Base-by-base conservation (phyloP, 169 alveolate species). In the Plasmodium cynomolgi region DNA sequence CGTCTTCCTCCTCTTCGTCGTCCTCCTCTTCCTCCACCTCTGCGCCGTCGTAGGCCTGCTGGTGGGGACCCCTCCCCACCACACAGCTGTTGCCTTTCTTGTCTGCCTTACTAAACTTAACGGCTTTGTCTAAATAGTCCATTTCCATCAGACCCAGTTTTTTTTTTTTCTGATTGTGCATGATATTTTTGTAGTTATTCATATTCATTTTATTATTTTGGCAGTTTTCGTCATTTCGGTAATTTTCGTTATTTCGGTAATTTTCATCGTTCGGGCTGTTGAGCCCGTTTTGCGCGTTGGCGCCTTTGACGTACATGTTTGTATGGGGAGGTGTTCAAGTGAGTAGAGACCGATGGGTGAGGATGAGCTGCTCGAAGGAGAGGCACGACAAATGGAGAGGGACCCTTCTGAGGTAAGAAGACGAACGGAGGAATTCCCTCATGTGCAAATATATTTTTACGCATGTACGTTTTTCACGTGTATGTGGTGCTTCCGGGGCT, bases 161-260 rank as follows among this genome's bases (percentile, higher is more conserved):
- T 34, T 79, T 79, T 23, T 79, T 86, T 58, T 86, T 86, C 68
- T 74, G 79, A 77, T 86, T 86, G 47, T 86, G 86, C 54, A 86
- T 9, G 1, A 86, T 86, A 23, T 86, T 86, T 79, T 86, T 86
- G 81, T 86, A 86, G 17, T 54, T 86, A 37, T 86, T 54, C 6
- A 79, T 34, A 29, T 86, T 33, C 72, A 86, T 77, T 77, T 47
- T 86, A 37, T 86, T 86, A 54, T 86, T 86, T 56, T 86, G 72
- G n/a, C 81, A 83, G 41, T 86, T 74, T n/a, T 86, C 81, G 13
- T 85, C 77, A 68, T 68, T 68, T 68, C 37, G 37, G n/a, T 26
- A 68, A 26, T 68, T 68, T 29, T 68, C 77, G 41, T n/a, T n/a
- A 68, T 68, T 68, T 68, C 37, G 37, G n/a, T 26, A 68, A 26